Percentiles rank a stretch among this genome's conserved stretches.
These are phyloP conservation scores for Vitis hybrid DNA, from an alignment of 177 flowering plant species.

Conservation along the genomic window DNA sequence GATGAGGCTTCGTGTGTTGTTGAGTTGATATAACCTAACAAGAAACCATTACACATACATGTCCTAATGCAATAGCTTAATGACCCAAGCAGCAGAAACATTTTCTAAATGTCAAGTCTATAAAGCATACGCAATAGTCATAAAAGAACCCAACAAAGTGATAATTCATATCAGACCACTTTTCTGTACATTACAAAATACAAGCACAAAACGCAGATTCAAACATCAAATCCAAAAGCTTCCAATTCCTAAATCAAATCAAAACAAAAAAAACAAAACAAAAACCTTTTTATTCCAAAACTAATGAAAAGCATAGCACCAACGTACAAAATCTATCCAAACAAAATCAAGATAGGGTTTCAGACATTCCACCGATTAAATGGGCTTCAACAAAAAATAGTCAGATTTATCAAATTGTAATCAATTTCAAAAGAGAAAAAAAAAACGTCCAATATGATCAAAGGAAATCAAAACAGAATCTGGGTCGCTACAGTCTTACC, in stretches of 20 bases:
- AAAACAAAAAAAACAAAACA: neutral
- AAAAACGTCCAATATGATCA: neutral
- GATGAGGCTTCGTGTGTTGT: too few relatives aligned
- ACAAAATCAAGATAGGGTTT: neutral
- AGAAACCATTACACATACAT: neutral
- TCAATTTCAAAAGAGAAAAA: neutral
- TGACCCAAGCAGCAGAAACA: neutral
- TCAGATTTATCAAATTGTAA: neutral
- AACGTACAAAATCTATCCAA: neutral
- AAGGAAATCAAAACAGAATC: slow-evolving; percentile 1
- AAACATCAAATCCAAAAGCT: neutral
- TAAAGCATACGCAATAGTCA: neutral
- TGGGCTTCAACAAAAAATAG: neutral
- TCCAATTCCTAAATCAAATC: neutral
- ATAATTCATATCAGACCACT: neutral
- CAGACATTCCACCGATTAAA: neutral
- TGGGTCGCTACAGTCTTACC: slow-evolving; percentile 26
- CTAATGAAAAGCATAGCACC: neutral
- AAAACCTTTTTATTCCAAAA: neutral
- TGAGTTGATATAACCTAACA: neutral
- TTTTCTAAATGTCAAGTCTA: neutral
- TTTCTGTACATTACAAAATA: neutral
- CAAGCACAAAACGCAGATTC: neutral
- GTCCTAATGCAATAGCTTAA: neutral
- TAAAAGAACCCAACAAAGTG: neutral